Conservation (phyloP, 225 moss, liverwort and hornwort genomes). For the Thuidium tamariscinum region DNA sequence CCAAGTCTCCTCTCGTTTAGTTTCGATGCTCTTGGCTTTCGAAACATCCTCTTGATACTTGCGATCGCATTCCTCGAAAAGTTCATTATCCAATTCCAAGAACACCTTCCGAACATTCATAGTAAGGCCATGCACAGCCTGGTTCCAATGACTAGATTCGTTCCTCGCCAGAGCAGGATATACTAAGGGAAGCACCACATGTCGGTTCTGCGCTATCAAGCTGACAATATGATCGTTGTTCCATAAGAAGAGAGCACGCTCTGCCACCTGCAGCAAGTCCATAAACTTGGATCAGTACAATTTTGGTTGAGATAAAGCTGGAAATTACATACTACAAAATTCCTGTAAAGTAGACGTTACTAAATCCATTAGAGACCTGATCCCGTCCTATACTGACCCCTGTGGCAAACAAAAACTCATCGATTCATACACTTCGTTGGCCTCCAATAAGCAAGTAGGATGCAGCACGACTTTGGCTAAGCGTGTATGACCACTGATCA, state of each 20-base stretch:
- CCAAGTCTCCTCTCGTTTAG: conserved; percentile 23
- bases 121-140: conserved; percentile 20
- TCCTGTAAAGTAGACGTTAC: neutral
- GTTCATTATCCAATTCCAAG: conserved; percentile 27
- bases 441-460: neutral
- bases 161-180: conserved; percentile 20
- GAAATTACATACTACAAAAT: neutral
- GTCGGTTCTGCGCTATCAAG: conserved; percentile 25
- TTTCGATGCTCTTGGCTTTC: neutral
- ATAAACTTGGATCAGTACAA: neutral
- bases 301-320: neutral
- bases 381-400: neutral
- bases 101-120: conserved; percentile 28
- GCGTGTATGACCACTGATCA: neutral
- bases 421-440: neutral
- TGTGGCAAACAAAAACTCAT: neutral
- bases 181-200: conserved; percentile 32
- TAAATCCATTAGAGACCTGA: neutral
- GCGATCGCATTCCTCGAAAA: conserved; percentile 31
- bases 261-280: conserved; percentile 17
- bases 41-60: conserved; percentile 20
- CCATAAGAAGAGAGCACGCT: conserved; percentile 34
- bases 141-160: conserved; percentile 21
- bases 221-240: conserved; percentile 37
- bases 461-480: neutral